Percentiles rank a stretch among this genome's conserved stretches.
These are phyloP conservation scores for Chaetoceros tenuissimus DNA, from an alignment of 108 stramenopile genomes.

Conservation along the genomic window DNA sequence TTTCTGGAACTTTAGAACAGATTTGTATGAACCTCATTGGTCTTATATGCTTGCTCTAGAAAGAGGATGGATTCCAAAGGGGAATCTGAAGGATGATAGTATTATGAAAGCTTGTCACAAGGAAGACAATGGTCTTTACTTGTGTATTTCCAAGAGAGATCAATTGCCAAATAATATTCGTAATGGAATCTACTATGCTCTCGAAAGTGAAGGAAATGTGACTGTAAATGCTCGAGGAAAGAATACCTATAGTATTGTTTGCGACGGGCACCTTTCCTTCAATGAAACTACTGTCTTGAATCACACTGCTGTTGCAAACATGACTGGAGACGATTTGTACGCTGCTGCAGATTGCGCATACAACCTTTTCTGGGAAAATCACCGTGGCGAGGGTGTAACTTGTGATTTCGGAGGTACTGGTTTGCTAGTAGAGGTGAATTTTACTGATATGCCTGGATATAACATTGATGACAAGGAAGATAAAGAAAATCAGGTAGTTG, in stretches of 20 bases:
- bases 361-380: conserved; percentile 39
- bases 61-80: conserved; percentile 70
- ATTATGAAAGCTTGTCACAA: conserved; percentile 50
- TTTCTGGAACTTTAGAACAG: conserved; percentile 93
- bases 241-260: not conserved
- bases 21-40: conserved; percentile 79
- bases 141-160: conserved; percentile 46
- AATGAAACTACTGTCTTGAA: conserved; percentile 2
- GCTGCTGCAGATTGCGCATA: conserved; percentile 43
- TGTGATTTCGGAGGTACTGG: conserved; percentile 87
- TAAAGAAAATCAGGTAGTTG: conserved; percentile 14
- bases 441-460: conserved; percentile 31
- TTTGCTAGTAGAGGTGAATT: conserved; percentile 34
- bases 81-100: conserved; percentile 46
- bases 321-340: conserved; percentile 41
- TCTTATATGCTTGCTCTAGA: conserved; percentile 71
- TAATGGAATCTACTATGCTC: conserved; percentile 36
- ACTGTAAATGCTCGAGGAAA: no score
- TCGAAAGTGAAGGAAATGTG: conserved; percentile 13
- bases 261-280: not conserved
- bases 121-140: conserved; percentile 45
- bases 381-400: conserved; percentile 49
- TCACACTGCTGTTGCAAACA: conserved; percentile 18
- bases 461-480: conserved; percentile 45
- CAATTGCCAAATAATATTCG: conserved; percentile 32